Conservation (phyloP, 345 rosid genomes). For the Excoecaria cochinchinensis region DNA sequence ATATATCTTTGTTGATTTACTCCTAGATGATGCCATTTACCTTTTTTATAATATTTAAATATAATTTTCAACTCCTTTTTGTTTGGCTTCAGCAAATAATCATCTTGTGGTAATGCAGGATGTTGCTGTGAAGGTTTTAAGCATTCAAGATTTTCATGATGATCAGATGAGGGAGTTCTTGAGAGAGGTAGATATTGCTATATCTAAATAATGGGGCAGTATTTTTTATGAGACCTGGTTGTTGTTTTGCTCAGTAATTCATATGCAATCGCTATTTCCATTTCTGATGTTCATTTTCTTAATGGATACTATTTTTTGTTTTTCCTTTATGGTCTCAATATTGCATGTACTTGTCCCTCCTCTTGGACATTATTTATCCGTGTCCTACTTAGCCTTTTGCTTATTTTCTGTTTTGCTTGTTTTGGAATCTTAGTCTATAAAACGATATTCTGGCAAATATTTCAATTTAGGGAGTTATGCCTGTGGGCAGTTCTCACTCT, state of each 20-base stretch:
- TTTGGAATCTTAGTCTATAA: background rate
- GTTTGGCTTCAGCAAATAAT: slow-evolving; percentile 6
- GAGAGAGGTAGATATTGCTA: slow-evolving; percentile 60
- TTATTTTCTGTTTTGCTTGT: background rate
- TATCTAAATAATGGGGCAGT: background rate
- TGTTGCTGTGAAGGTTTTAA: slow-evolving; percentile 88
- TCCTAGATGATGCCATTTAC: background rate
- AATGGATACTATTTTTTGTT: background rate
- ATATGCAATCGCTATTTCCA: background rate
- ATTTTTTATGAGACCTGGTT: background rate
- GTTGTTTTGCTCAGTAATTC: background rate
- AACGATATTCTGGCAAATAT: background rate
- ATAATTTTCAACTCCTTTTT: background rate
- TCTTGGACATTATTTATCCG: background rate
- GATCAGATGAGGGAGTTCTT: slow-evolving; percentile 88
- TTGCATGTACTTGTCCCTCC: background rate
- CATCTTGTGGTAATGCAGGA: slow-evolving; percentile 52
- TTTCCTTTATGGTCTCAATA: too few species aligned
- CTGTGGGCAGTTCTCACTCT: background rate
- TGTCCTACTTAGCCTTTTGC: background rate
- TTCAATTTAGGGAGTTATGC: background rate
- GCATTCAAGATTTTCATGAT: slow-evolving; percentile 82
- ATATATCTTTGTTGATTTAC: background rate
- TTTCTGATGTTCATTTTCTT: background rate
- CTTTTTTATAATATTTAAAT: background rate